phyloP scores from a whole-genome alignment of 768 basidiomycete genomes.

The Hypholoma fasciculare region DNA sequence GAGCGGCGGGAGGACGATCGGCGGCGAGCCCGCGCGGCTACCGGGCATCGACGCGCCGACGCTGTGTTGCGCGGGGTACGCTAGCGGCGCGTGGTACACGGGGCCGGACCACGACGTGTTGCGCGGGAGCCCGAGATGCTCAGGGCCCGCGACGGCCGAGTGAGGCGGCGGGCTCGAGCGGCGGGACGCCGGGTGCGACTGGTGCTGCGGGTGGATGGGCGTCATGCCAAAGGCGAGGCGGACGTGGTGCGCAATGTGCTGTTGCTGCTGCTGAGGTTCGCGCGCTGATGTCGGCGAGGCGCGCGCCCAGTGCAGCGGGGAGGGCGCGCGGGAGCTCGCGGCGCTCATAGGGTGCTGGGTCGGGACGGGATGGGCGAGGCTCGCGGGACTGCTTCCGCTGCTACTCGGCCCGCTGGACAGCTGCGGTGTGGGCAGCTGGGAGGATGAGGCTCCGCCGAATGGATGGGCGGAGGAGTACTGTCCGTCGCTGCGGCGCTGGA shows the following conservation, averaged over 20 bases:
- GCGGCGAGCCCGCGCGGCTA: conserved; percentile 67
- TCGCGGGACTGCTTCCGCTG: conserved; percentile 62
- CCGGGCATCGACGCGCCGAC: conserved; percentile 43
- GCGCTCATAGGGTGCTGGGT: conserved; percentile 13
- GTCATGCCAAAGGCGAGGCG: conserved; percentile 92
- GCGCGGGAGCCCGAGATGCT: conserved; percentile 14
- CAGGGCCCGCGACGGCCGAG: neutral
- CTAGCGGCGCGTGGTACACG: conserved; percentile 4
- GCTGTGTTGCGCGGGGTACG: conserved; percentile 2
- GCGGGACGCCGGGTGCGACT: conserved; percentile 31
- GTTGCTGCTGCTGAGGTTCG: conserved; percentile 33
- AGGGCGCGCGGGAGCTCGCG: conserved; percentile 56
- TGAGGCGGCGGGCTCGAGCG: conserved; percentile 35
- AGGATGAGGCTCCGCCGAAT: conserved; percentile 12
- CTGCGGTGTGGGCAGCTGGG: conserved; percentile 55
- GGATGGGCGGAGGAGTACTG: conserved; percentile 16
- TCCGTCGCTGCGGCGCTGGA: conserved; percentile 18
- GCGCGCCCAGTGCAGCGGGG: conserved; percentile 46
- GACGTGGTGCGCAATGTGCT: conserved; percentile 81
- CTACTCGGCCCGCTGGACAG: conserved; percentile 68
- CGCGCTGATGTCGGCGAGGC: conserved; percentile 23
- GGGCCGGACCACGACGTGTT: conserved; percentile 23
- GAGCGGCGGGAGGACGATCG: conserved; percentile 71
- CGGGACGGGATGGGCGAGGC: conserved; percentile 36
- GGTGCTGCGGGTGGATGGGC: conserved; percentile 52